Conservation (phyloP, 305 asterid species). For the Andrographis paniculata region DNA sequence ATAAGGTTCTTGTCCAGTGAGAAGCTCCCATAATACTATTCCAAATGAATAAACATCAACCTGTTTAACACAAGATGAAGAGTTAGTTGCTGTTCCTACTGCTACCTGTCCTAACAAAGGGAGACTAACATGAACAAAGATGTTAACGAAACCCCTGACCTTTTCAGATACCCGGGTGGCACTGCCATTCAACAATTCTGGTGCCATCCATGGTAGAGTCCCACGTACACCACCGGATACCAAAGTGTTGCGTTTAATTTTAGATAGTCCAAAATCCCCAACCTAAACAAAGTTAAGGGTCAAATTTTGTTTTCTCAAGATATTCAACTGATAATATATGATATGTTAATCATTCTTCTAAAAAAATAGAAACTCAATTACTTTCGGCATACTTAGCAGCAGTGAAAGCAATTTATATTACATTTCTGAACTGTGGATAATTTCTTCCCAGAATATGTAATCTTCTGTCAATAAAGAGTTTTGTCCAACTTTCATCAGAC, state of each 20-base stretch:
- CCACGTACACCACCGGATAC: conserved; percentile 84
- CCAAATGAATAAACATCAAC: conserved; percentile 85
- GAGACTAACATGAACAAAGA: conserved; percentile 7
- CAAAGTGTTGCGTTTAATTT: conserved; percentile 63
- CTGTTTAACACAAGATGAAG: conserved; percentile 30
- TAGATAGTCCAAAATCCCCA: conserved; percentile 78
- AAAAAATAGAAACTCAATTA: not conserved
- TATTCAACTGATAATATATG: conserved; percentile 6
- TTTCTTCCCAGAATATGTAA: not conserved
- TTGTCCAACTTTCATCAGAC: conserved; percentile 5
- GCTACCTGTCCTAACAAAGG: conserved; percentile 3
- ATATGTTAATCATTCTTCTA: not conserved
- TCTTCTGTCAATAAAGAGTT: not conserved
- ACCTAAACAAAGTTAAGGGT: conserved; percentile 32
- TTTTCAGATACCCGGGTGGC: conserved; percentile 58
- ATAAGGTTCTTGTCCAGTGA: conserved; percentile 76
- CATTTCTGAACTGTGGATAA: not conserved
- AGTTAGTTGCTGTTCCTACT: conserved; percentile 11
- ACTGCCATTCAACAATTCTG: conserved; percentile 70
- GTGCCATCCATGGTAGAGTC: conserved; percentile 90
- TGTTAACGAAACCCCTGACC: conserved; percentile 26
- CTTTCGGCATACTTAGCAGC: conserved; percentile 3
- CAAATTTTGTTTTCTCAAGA: conserved; percentile 7
- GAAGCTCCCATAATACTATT: conserved; percentile 71
- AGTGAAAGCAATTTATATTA: not conserved